phyloP scores from a whole-genome alignment of 371 early-diverging fungal genomes.

The Mortierella sp. region DNA sequence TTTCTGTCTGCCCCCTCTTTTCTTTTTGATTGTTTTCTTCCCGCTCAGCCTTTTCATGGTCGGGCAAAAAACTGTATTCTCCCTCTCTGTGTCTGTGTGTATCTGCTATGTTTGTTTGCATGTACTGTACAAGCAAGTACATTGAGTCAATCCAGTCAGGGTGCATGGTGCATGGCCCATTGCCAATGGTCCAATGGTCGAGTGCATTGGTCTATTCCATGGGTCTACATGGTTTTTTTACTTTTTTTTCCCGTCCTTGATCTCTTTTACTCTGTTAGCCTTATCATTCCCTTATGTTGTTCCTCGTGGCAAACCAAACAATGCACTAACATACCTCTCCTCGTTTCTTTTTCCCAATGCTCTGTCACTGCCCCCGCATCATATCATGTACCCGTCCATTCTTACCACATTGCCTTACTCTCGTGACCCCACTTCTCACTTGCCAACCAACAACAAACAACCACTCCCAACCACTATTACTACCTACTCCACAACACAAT shows the following conservation, averaged over 20 bases:
- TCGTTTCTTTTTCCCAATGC: not conserved
- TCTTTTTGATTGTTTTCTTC: not conserved
- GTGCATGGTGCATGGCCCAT: constrained; percentile 10
- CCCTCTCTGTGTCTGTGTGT: not conserved
- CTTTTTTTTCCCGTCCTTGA: not conserved
- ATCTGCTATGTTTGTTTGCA: too few relatives aligned
- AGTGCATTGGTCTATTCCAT: not conserved
- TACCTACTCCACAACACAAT: not conserved
- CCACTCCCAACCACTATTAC: not conserved
- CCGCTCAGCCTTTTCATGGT: constrained; percentile 1
- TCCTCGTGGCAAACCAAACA: not conserved
- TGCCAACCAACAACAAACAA: not conserved
- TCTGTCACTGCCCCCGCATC: not conserved
- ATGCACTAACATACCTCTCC: not conserved
- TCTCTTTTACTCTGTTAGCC: not conserved
- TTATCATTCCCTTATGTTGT: not conserved
- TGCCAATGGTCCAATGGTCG: not conserved
- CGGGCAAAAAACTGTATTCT: constrained; percentile 10
- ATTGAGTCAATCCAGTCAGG: not conserved
- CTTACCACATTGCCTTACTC: not conserved
- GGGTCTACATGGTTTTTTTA: not conserved
- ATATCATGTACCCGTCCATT: not conserved
- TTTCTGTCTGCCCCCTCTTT: not conserved
- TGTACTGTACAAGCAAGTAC: too few relatives aligned
- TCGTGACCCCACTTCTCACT: not conserved